Evolutionary conservation across 257 asterid genomes (phyloP).

Genomic region (Nicotiana sylvestris): DNA sequence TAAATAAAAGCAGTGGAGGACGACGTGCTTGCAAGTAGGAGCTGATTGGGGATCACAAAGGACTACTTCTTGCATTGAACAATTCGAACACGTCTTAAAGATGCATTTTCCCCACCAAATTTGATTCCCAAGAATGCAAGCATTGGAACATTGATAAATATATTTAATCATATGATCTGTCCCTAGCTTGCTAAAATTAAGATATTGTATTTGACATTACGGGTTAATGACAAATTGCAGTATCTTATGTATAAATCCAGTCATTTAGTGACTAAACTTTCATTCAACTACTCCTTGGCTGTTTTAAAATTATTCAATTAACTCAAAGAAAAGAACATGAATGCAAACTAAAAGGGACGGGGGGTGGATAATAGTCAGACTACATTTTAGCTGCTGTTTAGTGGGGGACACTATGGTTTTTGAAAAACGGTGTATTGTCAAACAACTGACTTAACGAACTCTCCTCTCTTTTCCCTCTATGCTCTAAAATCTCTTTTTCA

Average conservation of each 20-base stretch:
- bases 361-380: no score
- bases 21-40: constrained; percentile 6
- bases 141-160: not conserved
- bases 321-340: not conserved
- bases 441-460: constrained; percentile 1
- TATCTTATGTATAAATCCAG: not conserved
- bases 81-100: constrained; percentile 5
- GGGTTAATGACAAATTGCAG: not conserved
- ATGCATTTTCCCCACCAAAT: not conserved
- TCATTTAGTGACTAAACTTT: not conserved
- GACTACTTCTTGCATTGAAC: not conserved
- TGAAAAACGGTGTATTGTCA: not conserved
- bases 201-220: not conserved
- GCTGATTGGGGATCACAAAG: not conserved
- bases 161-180: constrained; percentile 9
- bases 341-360: not conserved
- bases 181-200: constrained; percentile 4
- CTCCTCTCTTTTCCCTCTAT: not conserved
- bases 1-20: not conserved
- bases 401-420: constrained; percentile 7
- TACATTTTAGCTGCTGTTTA: not conserved
- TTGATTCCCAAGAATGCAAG: not conserved
- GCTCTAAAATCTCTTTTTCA: not conserved
- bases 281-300: constrained; percentile 1
- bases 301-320: not conserved